Evolutionary conservation across 768 basidiomycete genomes (phyloP), one percentile per base, ranked within the genome.

Genomic region (Leccinum fibrillosum): DNA sequence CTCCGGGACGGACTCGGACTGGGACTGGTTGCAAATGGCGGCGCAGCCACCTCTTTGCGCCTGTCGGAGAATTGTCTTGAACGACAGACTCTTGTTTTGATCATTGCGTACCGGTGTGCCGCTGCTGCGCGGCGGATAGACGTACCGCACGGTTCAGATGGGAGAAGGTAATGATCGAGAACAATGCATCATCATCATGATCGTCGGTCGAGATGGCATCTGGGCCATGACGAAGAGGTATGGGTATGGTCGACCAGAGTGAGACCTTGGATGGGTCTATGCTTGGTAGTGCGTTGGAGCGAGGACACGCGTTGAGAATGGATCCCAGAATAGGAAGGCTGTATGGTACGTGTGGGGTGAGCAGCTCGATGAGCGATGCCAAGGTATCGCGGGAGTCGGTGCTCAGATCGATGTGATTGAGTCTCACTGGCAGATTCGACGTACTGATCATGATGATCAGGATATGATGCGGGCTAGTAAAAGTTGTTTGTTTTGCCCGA

Each of bases 201-300:
- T 39, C n/a, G 17, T 52, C 5, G 15, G 45, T 44, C 3, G 47
- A 34, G 39, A 34, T 49, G 37, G 45, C n/a, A 30, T 49, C 26
- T 1, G 30, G n/a, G 50, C 17, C 28, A 13, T 42, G n/a, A 42
- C 4, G n/a, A 42, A 19, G 39, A 42, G 39, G 39, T 42, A 61
- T 30, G 23, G 57, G 65, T 49, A 52, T 32, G 25, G 68, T 64
- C 3, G 68, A 66, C 68, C 69, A 66, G 37, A 65, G 55, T 0
- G 30, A 55, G 35, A 61, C 25, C 49, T 62, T 56, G 50, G 68
- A 59, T 52, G 60, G 34, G 30, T 70, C 56, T 3, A 61, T 19
- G n/a, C 47, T 48, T 49, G 19, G 62, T n/a, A 64, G 28, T 2
- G 53, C 58, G 39, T n/a, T 49, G 28, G 59, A 8, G 30, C 64